These are phyloP conservation scores for Blastocystis sp. DNA, from an alignment of 352 stramenopile species.

Conservation along the genomic window DNA sequence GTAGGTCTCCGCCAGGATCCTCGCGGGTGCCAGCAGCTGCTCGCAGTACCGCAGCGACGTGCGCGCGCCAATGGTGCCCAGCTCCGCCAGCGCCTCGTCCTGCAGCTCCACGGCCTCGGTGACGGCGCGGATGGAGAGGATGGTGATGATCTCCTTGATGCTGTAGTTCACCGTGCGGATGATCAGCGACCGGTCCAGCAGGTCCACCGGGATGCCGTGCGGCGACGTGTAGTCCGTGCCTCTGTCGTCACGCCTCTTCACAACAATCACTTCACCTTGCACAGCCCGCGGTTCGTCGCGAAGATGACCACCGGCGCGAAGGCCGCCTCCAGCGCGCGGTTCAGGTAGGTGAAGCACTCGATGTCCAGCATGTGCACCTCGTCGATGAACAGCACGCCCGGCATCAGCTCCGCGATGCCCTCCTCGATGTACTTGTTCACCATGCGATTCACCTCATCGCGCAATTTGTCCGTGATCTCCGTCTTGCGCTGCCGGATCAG, in stretches of 20 bases:
- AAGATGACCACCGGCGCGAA: slow-evolving; percentile 99
- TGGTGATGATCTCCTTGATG: slow-evolving; percentile 94
- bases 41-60: slow-evolving; percentile 94
- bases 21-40: slow-evolving; percentile 92
- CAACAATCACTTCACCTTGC: slow-evolving; percentile 51
- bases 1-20: slow-evolving; percentile 91
- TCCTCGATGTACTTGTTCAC: slow-evolving; percentile 94
- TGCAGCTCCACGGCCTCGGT: slow-evolving; percentile 90
- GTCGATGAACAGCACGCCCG: slow-evolving; percentile 97
- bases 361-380: slow-evolving; percentile 99
- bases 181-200: slow-evolving; percentile 98
- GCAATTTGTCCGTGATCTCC: slow-evolving; percentile 95
- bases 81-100: slow-evolving; percentile 83
- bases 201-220: slow-evolving; percentile 94
- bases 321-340: slow-evolving; percentile 91
- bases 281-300: slow-evolving; percentile 89
- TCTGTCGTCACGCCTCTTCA: slow-evolving; percentile 72
- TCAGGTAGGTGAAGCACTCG: slow-evolving; percentile 99
- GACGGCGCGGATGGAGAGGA: slow-evolving; percentile 92
- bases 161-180: slow-evolving; percentile 94
- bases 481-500: slow-evolving; percentile 97
- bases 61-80: slow-evolving; percentile 89
- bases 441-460: slow-evolving; percentile 97
- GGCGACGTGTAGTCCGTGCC: slow-evolving; percentile 90
- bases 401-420: slow-evolving; percentile 94